Percentiles rank a stretch among this genome's conserved stretches.
These are phyloP conservation scores for Phallus indusiatus DNA, from an alignment of 768 basidiomycete species.

Conservation along the genomic window DNA sequence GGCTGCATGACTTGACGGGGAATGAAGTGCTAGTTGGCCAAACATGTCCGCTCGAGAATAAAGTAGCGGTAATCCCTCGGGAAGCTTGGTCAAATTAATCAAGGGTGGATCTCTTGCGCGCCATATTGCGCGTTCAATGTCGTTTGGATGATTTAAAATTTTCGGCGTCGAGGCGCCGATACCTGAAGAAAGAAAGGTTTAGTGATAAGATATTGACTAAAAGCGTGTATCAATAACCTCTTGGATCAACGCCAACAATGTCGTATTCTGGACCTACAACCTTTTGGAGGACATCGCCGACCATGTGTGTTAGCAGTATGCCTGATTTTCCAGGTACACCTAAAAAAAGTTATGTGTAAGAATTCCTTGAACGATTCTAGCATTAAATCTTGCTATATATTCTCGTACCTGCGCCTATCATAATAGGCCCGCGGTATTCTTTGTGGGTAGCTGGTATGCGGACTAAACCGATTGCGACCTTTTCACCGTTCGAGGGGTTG, in stretches of 20 bases:
- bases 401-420: constrained; percentile 28
- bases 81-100: not conserved
- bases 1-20: constrained; percentile 2
- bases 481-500: constrained; percentile 24
- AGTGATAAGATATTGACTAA: not conserved
- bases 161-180: constrained; percentile 3
- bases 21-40: not conserved
- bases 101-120: not conserved
- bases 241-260: constrained; percentile 37
- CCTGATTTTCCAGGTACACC: constrained; percentile 40
- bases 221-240: constrained; percentile 19
- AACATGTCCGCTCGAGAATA: not conserved
- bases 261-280: constrained; percentile 36
- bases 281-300: constrained; percentile 19
- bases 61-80: not conserved
- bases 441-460: constrained; percentile 26
- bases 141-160: not conserved
- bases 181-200: not conserved
- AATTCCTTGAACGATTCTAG: not conserved
- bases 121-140: constrained; percentile 5
- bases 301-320: constrained; percentile 18
- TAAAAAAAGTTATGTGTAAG: constrained; percentile 5
- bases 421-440: constrained; percentile 34
- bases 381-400: not conserved
- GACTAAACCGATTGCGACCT: constrained; percentile 33